phyloP scores from a whole-genome alignment of 805 yeast genomes.

The Teunomyces pallodes region DNA sequence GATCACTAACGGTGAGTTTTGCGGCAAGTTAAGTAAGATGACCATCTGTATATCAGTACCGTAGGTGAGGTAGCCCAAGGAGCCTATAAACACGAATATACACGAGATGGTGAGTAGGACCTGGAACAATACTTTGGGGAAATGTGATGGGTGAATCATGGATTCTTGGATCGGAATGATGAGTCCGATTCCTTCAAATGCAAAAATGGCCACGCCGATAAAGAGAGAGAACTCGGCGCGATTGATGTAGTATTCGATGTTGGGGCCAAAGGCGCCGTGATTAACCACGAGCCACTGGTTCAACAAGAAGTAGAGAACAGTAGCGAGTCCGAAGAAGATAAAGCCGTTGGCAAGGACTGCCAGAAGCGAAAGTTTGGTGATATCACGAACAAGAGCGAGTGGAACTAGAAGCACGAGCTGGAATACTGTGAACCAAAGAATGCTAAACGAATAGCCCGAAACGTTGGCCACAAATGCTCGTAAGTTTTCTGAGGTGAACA shows the following conservation, averaged over 20 bases:
- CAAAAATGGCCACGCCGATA: slow-evolving; percentile 81
- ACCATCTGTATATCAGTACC: slow-evolving; percentile 67
- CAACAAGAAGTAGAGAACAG: slow-evolving; percentile 57
- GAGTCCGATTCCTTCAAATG: slow-evolving; percentile 84
- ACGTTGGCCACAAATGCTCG: slow-evolving; percentile 59
- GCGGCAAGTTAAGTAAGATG: slow-evolving; percentile 70
- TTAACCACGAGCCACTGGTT: slow-evolving; percentile 45
- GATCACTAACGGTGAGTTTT: slow-evolving; percentile 57
- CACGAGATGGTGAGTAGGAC: slow-evolving; percentile 64
- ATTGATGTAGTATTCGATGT: slow-evolving; percentile 52
- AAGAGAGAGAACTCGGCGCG: slow-evolving; percentile 62
- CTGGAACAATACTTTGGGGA: slow-evolving; percentile 59
- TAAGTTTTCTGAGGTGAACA: slow-evolving; percentile 72
- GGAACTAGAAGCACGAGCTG: slow-evolving; percentile 65
- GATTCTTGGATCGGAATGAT: slow-evolving; percentile 82
- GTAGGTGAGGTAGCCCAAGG: slow-evolving; percentile 67
- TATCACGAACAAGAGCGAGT: slow-evolving; percentile 69
- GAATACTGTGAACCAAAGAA: slow-evolving; percentile 45
- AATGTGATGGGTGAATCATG: slow-evolving; percentile 71
- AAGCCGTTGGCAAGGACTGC: slow-evolving; percentile 71
- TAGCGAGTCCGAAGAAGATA: slow-evolving; percentile 62
- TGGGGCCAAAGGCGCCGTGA: slow-evolving; percentile 39
- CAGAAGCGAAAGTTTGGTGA: slow-evolving; percentile 68
- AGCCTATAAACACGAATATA: slow-evolving; percentile 61
- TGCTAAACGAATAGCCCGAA: slow-evolving; percentile 36